These are phyloP conservation scores for Globisporangium yorkense DNA, from an alignment of 352 stramenopile genomes.

Conservation along the genomic window DNA sequence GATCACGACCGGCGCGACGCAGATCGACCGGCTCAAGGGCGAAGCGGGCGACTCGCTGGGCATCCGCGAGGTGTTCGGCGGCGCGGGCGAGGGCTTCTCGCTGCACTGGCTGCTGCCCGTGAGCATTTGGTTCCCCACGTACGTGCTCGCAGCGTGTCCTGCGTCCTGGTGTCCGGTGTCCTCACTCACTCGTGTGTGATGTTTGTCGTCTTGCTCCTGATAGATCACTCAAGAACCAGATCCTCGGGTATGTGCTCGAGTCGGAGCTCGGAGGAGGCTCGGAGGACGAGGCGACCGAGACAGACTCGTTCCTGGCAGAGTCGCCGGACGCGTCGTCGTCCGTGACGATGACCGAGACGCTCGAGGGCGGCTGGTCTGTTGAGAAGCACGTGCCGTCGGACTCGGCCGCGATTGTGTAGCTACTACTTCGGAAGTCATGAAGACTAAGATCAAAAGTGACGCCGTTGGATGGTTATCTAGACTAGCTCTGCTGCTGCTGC, in stretches of 20 bases:
- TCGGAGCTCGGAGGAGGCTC: constrained; percentile 47
- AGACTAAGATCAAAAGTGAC: too few species aligned
- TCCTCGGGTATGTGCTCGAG: constrained; percentile 81
- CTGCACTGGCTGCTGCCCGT: constrained; percentile 81
- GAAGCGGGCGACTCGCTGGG: constrained; percentile 66
- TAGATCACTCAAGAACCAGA: constrained; percentile 77
- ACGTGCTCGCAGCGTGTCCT: constrained; percentile 12
- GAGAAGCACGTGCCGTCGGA: constrained; percentile 71
- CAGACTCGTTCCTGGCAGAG: constrained; percentile 52
- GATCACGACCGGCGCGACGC: constrained; percentile 93
- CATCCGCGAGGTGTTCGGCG: constrained; percentile 81
- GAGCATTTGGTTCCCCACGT: constrained; percentile 85
- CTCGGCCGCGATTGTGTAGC: constrained; percentile 45
- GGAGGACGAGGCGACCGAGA: constrained; percentile 70
- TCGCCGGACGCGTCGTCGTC: constrained; percentile 31
- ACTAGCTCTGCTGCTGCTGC: too few species aligned
- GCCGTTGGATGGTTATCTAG: not conserved
- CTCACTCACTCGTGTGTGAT: not conserved
- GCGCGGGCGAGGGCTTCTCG: constrained; percentile 43
- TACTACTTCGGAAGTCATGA: too few species aligned
- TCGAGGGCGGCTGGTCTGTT: constrained; percentile 81
- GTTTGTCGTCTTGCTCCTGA: constrained; percentile 3
- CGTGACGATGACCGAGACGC: constrained; percentile 59
- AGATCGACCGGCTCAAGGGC: constrained; percentile 97
- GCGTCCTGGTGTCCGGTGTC: not conserved